A percentile compares a stretch with the other conserved stretches of the same genome.
Evolutionary conservation across 495 filamentous ascomycete genomes (phyloP).

Genomic region (Trichoderma reesei): DNA sequence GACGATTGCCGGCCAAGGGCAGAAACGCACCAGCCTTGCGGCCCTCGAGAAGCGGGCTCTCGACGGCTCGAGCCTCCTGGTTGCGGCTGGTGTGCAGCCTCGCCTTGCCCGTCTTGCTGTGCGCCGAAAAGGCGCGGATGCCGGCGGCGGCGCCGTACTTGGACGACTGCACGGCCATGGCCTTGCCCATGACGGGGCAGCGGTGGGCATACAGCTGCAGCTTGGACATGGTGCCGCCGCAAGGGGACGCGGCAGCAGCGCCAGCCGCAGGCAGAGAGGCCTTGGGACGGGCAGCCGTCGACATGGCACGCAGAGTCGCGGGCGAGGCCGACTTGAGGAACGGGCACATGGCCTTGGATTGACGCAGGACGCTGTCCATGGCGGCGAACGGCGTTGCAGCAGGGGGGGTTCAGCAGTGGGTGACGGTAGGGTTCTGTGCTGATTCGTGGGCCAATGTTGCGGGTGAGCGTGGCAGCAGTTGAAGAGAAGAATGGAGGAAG

Average conservation of each 20-base stretch:
- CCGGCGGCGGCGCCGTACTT: slow-evolving; percentile 37
- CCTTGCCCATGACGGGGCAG: slow-evolving; percentile 98
- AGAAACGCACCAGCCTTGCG: slow-evolving; percentile 44
- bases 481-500: not conserved
- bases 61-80: slow-evolving; percentile 62
- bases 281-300: slow-evolving; percentile 58
- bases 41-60: slow-evolving; percentile 46
- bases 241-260: slow-evolving; percentile 34
- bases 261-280: slow-evolving; percentile 29
- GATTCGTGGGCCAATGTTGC: not conserved
- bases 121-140: slow-evolving; percentile 35
- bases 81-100: slow-evolving; percentile 69
- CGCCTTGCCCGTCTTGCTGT: slow-evolving; percentile 42
- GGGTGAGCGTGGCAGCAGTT: not conserved
- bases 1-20: not conserved
- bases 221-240: slow-evolving; percentile 88
- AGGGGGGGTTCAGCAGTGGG: not conserved
- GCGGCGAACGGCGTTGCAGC: not conserved
- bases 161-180: slow-evolving; percentile 75
- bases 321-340: slow-evolving; percentile 93
- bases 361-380: slow-evolving; percentile 92
- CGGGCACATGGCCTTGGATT: slow-evolving; percentile 90
- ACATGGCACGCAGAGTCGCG: slow-evolving; percentile 77
- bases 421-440: no score
- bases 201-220: slow-evolving; percentile 88